Base-by-base conservation (phyloP, 495 filamentous ascomycete species). In the Hyaloscypha variabilis region DNA sequence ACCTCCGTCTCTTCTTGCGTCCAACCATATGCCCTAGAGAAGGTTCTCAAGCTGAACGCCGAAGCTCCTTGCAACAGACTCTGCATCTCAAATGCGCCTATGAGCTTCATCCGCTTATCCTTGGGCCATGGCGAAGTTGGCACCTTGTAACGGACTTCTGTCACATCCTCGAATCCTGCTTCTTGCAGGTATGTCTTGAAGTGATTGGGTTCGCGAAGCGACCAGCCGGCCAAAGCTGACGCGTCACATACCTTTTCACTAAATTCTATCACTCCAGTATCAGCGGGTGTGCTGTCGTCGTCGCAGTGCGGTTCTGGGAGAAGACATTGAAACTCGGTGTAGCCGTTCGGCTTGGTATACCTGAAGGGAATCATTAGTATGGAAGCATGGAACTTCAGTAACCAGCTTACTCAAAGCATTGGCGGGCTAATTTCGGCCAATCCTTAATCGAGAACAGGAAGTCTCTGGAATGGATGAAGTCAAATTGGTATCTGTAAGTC, bases 1-100 rank as follows among this genome's bases (percentile, higher is more conserved):
- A 78, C 78, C 65, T 87, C 80, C 25, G 85, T 80, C 69, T 89
- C 77, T 24, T 77, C 78, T 29, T 62, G 75, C 17, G 60, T 79
- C 80, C 83, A 86, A 2, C 83, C 82, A 17, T 85, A 76, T n/a
- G 82, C 76, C 21, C 80, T 79, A 1, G 83, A 87, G 65, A 88
- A 70, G 24, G 62, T 61, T 31, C 68, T 59, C 46, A 67, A 30
- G 58, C 64, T 66, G 34, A 71, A 65, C 6, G 56, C 65, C 6
- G 46, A 51, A 19, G 63, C 8, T 46, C 65, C 65, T n/a, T 39
- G 13, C 28, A 65, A 11, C 14, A 71, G 50, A 39, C 63, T 67
- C 8, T 65, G 61, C 61, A 67, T 39, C 36, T 71, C 68, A 39
- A 67, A 83, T 24, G 67, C 68, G 0, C 82, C 82, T 42, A 84